Evolutionary conservation across 768 basidiomycete genomes (phyloP).

Genomic region (Kwoniella mangroviensis): DNA sequence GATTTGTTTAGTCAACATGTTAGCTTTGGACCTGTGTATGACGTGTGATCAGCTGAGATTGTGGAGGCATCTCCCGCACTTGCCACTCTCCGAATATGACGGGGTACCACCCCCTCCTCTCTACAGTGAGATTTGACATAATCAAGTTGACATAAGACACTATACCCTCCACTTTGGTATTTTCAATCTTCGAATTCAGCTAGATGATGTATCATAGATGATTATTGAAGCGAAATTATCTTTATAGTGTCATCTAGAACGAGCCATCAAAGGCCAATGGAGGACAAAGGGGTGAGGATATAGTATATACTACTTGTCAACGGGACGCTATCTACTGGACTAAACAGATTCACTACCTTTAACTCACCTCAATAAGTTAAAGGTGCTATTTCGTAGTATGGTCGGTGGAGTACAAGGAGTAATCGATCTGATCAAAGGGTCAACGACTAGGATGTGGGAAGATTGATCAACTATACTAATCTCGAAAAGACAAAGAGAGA

Average conservation of each 20-base stretch:
- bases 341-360: background rate
- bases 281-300: background rate
- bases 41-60: background rate
- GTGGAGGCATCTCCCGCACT: background rate
- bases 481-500: background rate
- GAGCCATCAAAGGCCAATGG: background rate
- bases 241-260: background rate
- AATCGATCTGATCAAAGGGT: background rate
- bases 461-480: background rate
- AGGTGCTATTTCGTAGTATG: background rate
- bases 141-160: constrained; percentile 1
- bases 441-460: background rate
- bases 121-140: background rate
- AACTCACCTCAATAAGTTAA: background rate
- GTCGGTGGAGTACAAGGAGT: background rate
- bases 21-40: too few relatives aligned
- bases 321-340: too few relatives aligned
- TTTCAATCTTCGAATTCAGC: background rate
- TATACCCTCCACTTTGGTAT: background rate
- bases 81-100: too few relatives aligned
- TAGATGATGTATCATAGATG: too few relatives aligned
- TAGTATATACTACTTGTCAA: too few relatives aligned
- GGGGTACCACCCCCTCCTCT: background rate
- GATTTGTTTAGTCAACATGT: too few relatives aligned
- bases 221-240: background rate